A percentile compares a stretch with the other conserved stretches of the same genome.
These are phyloP conservation scores for Venturia carpophila DNA, from an alignment of 2,329 filamentous ascomycete species.

Conservation along the genomic window DNA sequence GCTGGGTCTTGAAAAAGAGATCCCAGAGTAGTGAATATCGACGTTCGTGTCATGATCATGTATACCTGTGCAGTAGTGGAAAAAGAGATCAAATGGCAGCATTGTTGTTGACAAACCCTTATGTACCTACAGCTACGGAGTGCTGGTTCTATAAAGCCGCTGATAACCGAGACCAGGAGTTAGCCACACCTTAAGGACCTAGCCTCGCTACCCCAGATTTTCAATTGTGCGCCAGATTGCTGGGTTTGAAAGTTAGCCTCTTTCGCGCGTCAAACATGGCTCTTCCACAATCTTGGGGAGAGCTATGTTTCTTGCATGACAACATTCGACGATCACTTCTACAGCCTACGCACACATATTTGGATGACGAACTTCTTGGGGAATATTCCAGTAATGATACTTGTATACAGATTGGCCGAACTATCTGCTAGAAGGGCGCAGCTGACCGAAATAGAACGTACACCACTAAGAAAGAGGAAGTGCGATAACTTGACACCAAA, in stretches of 20 bases:
- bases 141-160: background rate
- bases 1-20: background rate
- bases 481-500: background rate
- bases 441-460: background rate
- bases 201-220: conserved; percentile 4
- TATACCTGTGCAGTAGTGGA: background rate
- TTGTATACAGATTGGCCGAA: background rate
- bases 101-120: background rate
- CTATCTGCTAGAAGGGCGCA: background rate
- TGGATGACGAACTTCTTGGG: background rate
- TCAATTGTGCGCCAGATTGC: background rate
- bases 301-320: background rate
- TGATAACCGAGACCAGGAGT: background rate
- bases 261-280: background rate
- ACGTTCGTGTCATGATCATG: background rate
- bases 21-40: background rate
- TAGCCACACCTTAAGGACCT: background rate
- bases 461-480: background rate
- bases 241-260: conserved; percentile 9
- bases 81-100: background rate
- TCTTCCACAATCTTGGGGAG: background rate
- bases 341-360: background rate
- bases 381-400: background rate
- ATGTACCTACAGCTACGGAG: background rate
- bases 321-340: background rate